Evolutionary conservation across 768 basidiomycete species (phyloP).

Genomic region (Lactarius hatsudake): DNA sequence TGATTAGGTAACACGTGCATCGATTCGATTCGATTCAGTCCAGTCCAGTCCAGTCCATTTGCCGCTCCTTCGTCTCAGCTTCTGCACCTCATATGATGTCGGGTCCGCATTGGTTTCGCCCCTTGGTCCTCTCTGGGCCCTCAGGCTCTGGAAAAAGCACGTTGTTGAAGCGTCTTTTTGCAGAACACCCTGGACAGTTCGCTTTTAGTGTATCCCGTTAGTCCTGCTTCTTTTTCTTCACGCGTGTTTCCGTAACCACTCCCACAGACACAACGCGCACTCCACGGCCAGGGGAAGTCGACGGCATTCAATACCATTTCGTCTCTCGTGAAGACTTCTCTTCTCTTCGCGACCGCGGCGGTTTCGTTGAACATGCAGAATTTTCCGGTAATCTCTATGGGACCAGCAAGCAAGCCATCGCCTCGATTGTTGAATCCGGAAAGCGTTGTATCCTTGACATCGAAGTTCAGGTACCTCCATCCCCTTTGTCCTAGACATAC

Average conservation of each 20-base stretch:
- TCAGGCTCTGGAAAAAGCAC: conserved; percentile 96
- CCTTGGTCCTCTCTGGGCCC: conserved; percentile 86
- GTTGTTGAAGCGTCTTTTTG: conserved; percentile 76
- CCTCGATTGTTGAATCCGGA: conserved; percentile 61
- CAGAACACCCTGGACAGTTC: conserved; percentile 78
- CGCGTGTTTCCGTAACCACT: conserved; percentile 10
- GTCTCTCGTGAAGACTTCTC: conserved; percentile 69
- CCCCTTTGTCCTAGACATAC: conserved; percentile 4
- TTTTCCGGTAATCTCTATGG: conserved; percentile 93
- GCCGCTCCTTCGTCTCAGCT: neutral
- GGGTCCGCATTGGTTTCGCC: conserved; percentile 52
- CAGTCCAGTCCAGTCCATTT: conserved; percentile 7
- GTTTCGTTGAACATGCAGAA: conserved; percentile 93
- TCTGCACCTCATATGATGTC: conserved; percentile 29
- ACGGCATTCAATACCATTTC: conserved; percentile 89
- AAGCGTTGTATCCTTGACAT: conserved; percentile 92
- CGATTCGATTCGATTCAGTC: neutral
- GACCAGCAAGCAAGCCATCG: conserved; percentile 79
- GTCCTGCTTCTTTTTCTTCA: conserved; percentile 9
- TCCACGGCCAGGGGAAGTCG: conserved; percentile 75
- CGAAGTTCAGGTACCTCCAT: conserved; percentile 75
- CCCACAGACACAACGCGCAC: conserved; percentile 80
- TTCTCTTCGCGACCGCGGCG: conserved; percentile 60
- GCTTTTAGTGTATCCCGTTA: conserved; percentile 93
- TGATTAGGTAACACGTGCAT: neutral